Evolutionary conservation across 1,284 basidiomycete species (phyloP).

Genomic region (Irpex sp.): DNA sequence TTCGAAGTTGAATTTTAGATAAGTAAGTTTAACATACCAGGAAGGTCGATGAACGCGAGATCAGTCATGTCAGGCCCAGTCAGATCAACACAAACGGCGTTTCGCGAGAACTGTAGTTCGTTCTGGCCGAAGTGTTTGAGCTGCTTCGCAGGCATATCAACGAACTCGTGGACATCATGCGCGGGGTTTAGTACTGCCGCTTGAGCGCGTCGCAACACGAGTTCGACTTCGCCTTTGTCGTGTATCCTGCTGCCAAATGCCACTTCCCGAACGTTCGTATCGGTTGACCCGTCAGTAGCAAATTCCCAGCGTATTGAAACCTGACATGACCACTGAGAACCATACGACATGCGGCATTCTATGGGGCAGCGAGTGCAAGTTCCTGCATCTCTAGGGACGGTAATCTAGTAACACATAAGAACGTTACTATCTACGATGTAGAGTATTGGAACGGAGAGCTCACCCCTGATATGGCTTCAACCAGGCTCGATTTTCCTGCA

Average conservation of each 20-base stretch:
- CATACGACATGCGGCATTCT: constrained; percentile 56
- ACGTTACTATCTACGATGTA: not conserved
- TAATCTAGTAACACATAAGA: constrained; percentile 9
- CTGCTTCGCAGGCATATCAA: constrained; percentile 22
- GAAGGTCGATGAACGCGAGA: constrained; percentile 18
- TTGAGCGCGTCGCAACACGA: constrained; percentile 41
- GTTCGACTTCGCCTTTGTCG: constrained; percentile 35
- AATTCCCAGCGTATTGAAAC: constrained; percentile 47
- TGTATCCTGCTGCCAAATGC: constrained; percentile 34
- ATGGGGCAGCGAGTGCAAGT: constrained; percentile 42
- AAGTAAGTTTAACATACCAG: constrained; percentile 9
- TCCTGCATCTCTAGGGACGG: constrained; percentile 19
- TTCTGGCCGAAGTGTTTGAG: constrained; percentile 10
- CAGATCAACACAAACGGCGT: constrained; percentile 43
- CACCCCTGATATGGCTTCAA: constrained; percentile 59
- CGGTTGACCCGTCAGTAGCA: constrained; percentile 14
- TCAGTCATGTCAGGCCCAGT: constrained; percentile 33
- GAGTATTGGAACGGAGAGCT: constrained; percentile 12
- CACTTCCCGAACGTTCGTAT: constrained; percentile 26
- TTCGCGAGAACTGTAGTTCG: constrained; percentile 35
- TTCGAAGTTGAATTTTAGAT: not conserved
- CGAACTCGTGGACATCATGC: constrained; percentile 18
- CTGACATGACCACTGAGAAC: constrained; percentile 54
- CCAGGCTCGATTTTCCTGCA: constrained; percentile 39
- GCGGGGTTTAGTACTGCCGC: constrained; percentile 38